Percentiles rank a stretch among this genome's conserved stretches.
These are phyloP conservation scores for Fusarium siculi DNA, from an alignment of 2,329 filamentous ascomycete genomes.

Conservation along the genomic window DNA sequence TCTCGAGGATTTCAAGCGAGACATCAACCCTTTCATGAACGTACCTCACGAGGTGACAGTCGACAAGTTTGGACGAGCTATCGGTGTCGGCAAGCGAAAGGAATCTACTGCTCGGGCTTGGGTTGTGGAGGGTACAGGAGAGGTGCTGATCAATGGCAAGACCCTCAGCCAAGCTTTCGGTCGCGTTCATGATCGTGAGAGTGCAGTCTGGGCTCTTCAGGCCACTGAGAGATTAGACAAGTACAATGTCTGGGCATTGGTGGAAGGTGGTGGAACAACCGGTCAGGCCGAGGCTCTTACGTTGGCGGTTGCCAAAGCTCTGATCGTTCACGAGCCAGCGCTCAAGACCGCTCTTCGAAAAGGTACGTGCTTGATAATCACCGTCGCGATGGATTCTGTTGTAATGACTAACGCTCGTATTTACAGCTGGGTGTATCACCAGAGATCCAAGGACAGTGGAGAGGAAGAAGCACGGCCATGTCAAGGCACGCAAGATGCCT, in stretches of 20 bases:
- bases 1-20: constrained; percentile 77
- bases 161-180: constrained; percentile 84
- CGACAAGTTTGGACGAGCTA: constrained; percentile 80
- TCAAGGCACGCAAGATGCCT: constrained; percentile 98
- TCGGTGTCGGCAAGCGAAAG: constrained; percentile 88
- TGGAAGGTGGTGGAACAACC: constrained; percentile 88
- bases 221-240: constrained; percentile 87
- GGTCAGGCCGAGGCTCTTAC: constrained; percentile 96
- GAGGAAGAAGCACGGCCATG: constrained; percentile 95
- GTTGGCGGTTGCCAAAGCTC: constrained; percentile 85
- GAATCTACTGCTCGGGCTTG: constrained; percentile 85
- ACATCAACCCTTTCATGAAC: constrained; percentile 76
- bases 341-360: constrained; percentile 87
- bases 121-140: constrained; percentile 91
- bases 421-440: constrained; percentile 87
- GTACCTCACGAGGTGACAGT: constrained; percentile 71
- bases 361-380: constrained; percentile 70
- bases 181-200: constrained; percentile 92
- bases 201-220: constrained; percentile 90
- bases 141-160: constrained; percentile 91
- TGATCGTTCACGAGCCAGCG: constrained; percentile 90
- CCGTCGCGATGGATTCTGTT: constrained; percentile 13
- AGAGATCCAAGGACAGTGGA: constrained; percentile 92
- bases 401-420: constrained; percentile 54
- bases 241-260: constrained; percentile 93